Evolutionary conservation across 2,329 filamentous ascomycete genomes (phyloP).

Genomic region (Alternaria gansuensis): DNA sequence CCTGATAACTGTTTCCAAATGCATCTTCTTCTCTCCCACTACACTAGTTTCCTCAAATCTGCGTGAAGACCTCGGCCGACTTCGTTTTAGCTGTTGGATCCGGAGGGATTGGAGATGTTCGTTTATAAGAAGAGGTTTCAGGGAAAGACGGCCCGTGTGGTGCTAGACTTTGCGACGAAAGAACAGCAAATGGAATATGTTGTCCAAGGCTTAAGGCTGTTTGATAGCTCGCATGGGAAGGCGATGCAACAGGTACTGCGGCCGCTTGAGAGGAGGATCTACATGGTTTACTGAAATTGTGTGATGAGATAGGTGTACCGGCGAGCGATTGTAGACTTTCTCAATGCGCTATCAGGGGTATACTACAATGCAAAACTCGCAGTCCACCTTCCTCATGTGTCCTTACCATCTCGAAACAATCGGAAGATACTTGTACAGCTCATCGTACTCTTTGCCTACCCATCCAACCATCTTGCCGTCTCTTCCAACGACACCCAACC

Average conservation of each 20-base stretch:
- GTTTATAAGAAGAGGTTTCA: conserved; percentile 53
- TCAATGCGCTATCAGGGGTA: conserved; percentile 24
- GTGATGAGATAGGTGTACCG: background rate
- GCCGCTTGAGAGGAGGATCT: conserved; percentile 52
- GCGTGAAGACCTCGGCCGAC: conserved; percentile 33
- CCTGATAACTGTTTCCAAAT: conserved; percentile 1
- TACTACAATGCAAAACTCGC: conserved; percentile 32
- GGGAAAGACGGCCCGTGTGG: conserved; percentile 44
- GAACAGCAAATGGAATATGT: conserved; percentile 16
- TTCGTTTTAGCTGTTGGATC: conserved; percentile 65
- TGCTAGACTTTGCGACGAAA: conserved; percentile 52
- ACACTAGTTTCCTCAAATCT: background rate
- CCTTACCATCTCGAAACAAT: conserved; percentile 63
- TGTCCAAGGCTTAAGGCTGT: conserved; percentile 45
- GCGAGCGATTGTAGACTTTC: conserved; percentile 2
- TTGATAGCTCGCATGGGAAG: conserved; percentile 56
- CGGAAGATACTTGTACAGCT: conserved; percentile 71
- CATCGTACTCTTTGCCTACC: conserved; percentile 82
- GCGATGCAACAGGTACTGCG: conserved; percentile 35
- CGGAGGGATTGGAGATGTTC: conserved; percentile 64
- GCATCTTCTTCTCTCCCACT: background rate
- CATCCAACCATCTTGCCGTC: conserved; percentile 77
- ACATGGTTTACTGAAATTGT: conserved; percentile 40
- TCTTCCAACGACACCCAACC: conserved; percentile 77
- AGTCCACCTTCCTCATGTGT: conserved; percentile 14